Conservation (phyloP, 306 rosid genomes). For the Vicia faba region DNA sequence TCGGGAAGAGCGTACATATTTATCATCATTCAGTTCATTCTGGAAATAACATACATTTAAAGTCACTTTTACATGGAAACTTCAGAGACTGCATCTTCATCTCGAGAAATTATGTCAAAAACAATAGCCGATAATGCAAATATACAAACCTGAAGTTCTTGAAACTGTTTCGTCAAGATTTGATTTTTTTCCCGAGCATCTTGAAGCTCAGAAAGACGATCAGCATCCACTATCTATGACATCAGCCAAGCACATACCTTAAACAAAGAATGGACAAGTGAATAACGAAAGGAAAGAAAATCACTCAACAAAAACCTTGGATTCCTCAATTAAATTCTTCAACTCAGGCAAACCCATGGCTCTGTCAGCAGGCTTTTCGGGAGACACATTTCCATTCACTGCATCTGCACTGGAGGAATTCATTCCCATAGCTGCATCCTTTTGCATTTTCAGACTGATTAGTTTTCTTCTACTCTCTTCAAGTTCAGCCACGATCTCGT, state of each 20-base stretch:
- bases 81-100: constrained; percentile 4
- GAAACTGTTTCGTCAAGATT: constrained; percentile 67
- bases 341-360: constrained; percentile 70
- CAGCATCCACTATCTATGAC: constrained; percentile 69
- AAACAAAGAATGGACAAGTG: constrained; percentile 24
- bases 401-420: constrained; percentile 53
- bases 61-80: constrained; percentile 25
- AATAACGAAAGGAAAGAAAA: constrained; percentile 24
- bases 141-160: constrained; percentile 78
- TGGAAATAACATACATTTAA: constrained; percentile 45
- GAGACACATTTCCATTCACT: constrained; percentile 78
- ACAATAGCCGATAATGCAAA: constrained; percentile 27
- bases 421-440: constrained; percentile 61
- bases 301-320: constrained; percentile 58
- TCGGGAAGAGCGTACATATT: constrained; percentile 71
- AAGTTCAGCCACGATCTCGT: constrained; percentile 79
- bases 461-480: constrained; percentile 92
- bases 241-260: constrained; percentile 33
- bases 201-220: constrained; percentile 80
- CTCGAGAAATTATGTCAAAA: constrained; percentile 33
- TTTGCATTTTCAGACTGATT: constrained; percentile 85
- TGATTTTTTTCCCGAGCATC: constrained; percentile 72
- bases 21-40: constrained; percentile 85
- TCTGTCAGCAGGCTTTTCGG: constrained; percentile 75
- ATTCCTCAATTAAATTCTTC: constrained; percentile 90